Evolutionary conservation across 306 rosid genomes (phyloP).

Genomic region (Bauhinia variegata): DNA sequence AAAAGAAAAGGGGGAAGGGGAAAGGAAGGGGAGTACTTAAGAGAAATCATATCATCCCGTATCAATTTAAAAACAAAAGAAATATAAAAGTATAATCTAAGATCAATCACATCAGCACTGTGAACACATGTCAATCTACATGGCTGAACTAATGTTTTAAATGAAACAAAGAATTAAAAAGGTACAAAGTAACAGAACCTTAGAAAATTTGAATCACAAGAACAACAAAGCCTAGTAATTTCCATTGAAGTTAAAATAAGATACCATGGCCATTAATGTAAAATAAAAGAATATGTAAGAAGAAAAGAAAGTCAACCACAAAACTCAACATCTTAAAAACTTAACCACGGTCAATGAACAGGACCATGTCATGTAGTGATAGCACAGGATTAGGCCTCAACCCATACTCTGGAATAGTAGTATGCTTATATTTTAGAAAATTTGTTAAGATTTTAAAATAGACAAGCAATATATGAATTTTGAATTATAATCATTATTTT

Average conservation of each 20-base stretch:
- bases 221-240: conserved; percentile 8
- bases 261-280: background rate
- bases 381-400: background rate
- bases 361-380: background rate
- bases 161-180: conserved; percentile 4
- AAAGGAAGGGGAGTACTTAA: too few species aligned
- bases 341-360: conserved; percentile 6
- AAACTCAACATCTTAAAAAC: conserved; percentile 12
- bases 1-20: background rate
- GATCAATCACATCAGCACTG: conserved; percentile 6
- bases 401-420: background rate
- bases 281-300: conserved; percentile 1
- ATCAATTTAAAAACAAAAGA: background rate
- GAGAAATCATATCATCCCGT: background rate
- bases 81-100: background rate
- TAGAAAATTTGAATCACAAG: conserved; percentile 27
- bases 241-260: background rate
- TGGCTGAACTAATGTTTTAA: background rate
- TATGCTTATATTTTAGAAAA: background rate
- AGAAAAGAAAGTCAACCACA: background rate
- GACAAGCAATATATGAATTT: background rate
- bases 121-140: background rate
- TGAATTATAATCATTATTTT: background rate
- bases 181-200: background rate
- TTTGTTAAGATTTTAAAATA: background rate